A percentile compares a stretch with the other conserved stretches of the same genome.
Evolutionary conservation across 176 grass and related monocot species (phyloP).

Genomic region (Bothriochloa decipiens): DNA sequence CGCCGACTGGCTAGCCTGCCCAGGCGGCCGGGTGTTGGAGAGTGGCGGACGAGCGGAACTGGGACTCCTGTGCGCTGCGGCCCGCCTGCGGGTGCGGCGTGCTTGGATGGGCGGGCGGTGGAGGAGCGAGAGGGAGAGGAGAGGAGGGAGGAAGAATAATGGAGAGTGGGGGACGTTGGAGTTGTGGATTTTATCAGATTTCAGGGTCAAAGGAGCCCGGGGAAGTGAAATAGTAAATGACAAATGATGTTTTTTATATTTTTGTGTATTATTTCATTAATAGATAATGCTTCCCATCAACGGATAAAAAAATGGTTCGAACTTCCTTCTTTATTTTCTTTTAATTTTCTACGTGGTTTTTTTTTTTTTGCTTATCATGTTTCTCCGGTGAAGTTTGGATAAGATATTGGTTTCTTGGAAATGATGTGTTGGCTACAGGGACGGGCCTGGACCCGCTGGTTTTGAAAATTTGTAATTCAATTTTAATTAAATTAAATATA

Average conservation of each 20-base stretch:
- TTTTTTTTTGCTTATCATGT: background rate
- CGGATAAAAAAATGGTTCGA: background rate
- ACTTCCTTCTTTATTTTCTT: background rate
- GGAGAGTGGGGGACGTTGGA: conserved; percentile 41
- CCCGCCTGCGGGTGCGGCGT: too few species aligned
- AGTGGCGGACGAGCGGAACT: too few species aligned
- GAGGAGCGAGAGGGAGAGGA: background rate
- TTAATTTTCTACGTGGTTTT: background rate
- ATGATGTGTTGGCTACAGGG: too few species aligned
- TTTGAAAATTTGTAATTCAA: too few species aligned
- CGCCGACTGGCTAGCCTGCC: too few species aligned
- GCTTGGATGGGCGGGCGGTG: background rate
- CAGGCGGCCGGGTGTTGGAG: too few species aligned
- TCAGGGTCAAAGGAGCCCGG: conserved; percentile 4
- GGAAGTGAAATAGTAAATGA: conserved; percentile 23
- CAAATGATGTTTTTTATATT: background rate
- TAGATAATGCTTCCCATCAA: too few species aligned
- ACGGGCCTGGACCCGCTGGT: too few species aligned
- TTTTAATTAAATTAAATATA: too few species aligned
- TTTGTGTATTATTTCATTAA: too few species aligned
- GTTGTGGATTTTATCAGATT: conserved; percentile 62
- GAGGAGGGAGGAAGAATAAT: conserved; percentile 29
- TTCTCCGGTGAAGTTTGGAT: background rate
- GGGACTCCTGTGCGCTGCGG: too few species aligned
- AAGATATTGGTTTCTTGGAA: too few species aligned